Conservation (phyloP, 495 filamentous ascomycete species). For the Diplogelasinospora grovesii region DNA sequence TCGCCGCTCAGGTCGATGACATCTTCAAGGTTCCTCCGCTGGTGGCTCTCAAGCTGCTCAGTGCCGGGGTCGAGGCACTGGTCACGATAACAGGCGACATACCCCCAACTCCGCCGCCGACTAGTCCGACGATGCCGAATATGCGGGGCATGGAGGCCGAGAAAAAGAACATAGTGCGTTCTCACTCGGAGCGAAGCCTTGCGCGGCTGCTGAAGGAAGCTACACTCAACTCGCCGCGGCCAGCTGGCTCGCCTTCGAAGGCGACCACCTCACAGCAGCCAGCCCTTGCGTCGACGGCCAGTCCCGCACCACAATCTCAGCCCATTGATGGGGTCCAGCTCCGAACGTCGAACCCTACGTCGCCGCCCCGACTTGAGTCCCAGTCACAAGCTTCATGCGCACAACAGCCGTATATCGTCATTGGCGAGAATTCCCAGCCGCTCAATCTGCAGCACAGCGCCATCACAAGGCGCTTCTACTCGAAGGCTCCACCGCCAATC, state of each 20-base stretch:
- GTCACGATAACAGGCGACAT: slow-evolving; percentile 65
- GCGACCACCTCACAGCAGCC: slow-evolving; percentile 4
- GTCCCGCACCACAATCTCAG: slow-evolving; percentile 11
- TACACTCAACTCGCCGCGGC: slow-evolving; percentile 12
- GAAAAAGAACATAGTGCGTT: slow-evolving; percentile 50
- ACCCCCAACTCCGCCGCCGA: slow-evolving; percentile 64
- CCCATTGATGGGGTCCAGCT: slow-evolving; percentile 42
- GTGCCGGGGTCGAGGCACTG: slow-evolving; percentile 63
- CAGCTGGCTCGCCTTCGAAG: slow-evolving; percentile 10
- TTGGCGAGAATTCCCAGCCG: slow-evolving; percentile 56
- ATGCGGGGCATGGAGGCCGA: slow-evolving; percentile 51
- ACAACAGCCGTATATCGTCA: slow-evolving; percentile 49
- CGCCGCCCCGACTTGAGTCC: slow-evolving; percentile 8
- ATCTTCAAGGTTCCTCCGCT: slow-evolving; percentile 67
- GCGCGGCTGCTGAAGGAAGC: slow-evolving; percentile 28
- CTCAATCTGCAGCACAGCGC: slow-evolving; percentile 65
- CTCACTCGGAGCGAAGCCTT: slow-evolving; percentile 44
- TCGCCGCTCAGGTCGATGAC: slow-evolving; percentile 38
- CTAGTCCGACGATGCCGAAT: slow-evolving; percentile 53
- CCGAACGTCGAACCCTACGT: slow-evolving; percentile 20
- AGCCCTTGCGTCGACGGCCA: background rate
- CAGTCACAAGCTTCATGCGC: slow-evolving; percentile 20
- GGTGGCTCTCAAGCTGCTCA: slow-evolving; percentile 73
- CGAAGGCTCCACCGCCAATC: slow-evolving; percentile 75
- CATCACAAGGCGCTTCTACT: slow-evolving; percentile 86